Conservation (phyloP, 2,329 filamentous ascomycete genomes). For the Amylocarpus encephaloides region DNA sequence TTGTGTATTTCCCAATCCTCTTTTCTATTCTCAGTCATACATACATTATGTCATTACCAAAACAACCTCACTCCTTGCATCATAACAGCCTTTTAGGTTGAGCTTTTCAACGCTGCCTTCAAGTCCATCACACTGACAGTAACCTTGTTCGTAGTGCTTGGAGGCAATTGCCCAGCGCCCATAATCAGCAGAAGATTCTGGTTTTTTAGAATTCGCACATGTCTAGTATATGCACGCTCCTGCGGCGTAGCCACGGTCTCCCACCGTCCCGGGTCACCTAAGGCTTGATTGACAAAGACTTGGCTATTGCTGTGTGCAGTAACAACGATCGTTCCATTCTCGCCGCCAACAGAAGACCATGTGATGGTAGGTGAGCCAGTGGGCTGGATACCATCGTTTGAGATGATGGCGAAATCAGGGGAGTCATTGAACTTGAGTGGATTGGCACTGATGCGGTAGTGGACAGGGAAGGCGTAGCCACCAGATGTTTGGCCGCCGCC, state of each 20-base stretch:
- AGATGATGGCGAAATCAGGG: slow-evolving; percentile 20
- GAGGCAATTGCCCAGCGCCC: slow-evolving; percentile 27
- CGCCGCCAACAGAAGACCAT: slow-evolving; percentile 27
- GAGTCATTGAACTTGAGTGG: slow-evolving; percentile 27
- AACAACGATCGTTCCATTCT: slow-evolving; percentile 29
- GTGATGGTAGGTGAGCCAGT: slow-evolving; percentile 27
- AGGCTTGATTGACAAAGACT: slow-evolving; percentile 27
- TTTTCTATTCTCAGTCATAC: too few relatives aligned
- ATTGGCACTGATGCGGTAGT: slow-evolving; percentile 29
- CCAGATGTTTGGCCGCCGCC: slow-evolving; percentile 20
- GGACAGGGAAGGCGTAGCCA: slow-evolving; percentile 27
- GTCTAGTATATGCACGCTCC: slow-evolving; percentile 23
- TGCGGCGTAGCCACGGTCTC: slow-evolving; percentile 25
- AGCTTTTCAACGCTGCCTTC: background rate
- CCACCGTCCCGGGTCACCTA: slow-evolving; percentile 27
- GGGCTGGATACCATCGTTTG: slow-evolving; percentile 24
- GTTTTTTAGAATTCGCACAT: slow-evolving; percentile 28
- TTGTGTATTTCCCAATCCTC: too few relatives aligned
- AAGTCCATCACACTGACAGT: slow-evolving; percentile 29
- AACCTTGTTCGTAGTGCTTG: slow-evolving; percentile 26
- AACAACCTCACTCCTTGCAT: too few relatives aligned
- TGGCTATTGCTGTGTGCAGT: slow-evolving; percentile 21
- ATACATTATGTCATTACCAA: too few relatives aligned
- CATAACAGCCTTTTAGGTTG: too few relatives aligned
- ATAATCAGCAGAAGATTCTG: slow-evolving; percentile 28